Evolutionary conservation across 2,329 filamentous ascomycete species (phyloP).

Genomic region (Hymenoscyphus fraxineus): DNA sequence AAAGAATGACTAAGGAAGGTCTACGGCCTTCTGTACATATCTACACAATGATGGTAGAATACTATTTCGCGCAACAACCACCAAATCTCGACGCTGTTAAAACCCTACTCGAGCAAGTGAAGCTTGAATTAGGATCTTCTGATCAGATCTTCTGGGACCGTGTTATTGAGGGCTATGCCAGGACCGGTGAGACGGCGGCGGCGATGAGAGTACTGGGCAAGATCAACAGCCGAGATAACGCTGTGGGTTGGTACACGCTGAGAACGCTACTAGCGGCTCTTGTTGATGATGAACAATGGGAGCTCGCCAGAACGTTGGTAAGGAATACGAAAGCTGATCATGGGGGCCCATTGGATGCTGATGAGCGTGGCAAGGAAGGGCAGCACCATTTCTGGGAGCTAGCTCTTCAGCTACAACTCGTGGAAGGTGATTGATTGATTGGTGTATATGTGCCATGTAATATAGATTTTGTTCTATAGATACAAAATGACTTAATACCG

Average conservation of each 20-base stretch:
- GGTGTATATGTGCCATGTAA: not conserved
- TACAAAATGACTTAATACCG: constrained; percentile 1
- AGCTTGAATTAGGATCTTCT: constrained; percentile 34
- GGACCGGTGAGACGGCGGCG: constrained; percentile 45
- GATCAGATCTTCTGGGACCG: constrained; percentile 66
- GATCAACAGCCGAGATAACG: constrained; percentile 34
- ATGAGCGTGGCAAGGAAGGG: constrained; percentile 25
- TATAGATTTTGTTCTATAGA: not conserved
- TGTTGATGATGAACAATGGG: constrained; percentile 31
- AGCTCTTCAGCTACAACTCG: constrained; percentile 24
- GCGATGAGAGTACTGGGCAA: constrained; percentile 49
- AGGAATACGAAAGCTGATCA: constrained; percentile 27
- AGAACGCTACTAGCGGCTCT: constrained; percentile 30
- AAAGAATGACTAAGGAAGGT: constrained; percentile 54
- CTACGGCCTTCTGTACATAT: constrained; percentile 59
- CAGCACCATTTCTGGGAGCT: constrained; percentile 34
- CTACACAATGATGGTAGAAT: constrained; percentile 68
- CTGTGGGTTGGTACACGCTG: constrained; percentile 30
- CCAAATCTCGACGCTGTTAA: constrained; percentile 60
- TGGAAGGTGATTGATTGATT: constrained; percentile 11
- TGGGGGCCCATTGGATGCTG: constrained; percentile 21
- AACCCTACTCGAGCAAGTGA: constrained; percentile 51
- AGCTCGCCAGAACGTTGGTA: constrained; percentile 32
- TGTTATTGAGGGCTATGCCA: constrained; percentile 63
- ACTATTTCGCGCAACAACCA: constrained; percentile 58